Conservation (phyloP, 2,329 filamentous ascomycete genomes). For the Fusarium sambucinum region DNA sequence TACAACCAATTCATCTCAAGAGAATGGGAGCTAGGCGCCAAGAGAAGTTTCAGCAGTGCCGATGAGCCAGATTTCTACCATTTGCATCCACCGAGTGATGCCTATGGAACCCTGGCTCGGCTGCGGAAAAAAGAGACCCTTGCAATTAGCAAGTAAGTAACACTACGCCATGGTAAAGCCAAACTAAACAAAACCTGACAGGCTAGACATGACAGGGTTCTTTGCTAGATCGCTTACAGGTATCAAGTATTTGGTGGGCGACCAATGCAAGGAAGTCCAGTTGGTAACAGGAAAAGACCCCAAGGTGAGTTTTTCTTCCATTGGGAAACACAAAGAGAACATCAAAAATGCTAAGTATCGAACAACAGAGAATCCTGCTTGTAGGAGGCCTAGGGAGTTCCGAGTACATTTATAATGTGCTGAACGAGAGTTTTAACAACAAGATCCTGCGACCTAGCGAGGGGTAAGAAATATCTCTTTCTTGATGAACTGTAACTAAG, state of each 20-base stretch:
- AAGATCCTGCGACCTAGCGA: neutral
- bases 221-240: neutral
- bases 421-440: neutral
- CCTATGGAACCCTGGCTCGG: neutral
- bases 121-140: neutral
- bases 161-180: neutral
- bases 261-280: neutral
- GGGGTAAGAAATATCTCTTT: neutral
- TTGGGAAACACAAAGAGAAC: neutral
- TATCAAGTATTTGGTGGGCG: neutral
- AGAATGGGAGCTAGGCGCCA: neutral
- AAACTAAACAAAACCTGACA: neutral
- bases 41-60: neutral
- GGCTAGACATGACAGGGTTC: neutral
- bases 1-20: neutral
- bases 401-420: neutral
- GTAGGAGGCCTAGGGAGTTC: slow-evolving; percentile 6
- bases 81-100: neutral
- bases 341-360: neutral
- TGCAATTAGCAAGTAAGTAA: neutral
- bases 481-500: rapidly evolving
- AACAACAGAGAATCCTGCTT: neutral
- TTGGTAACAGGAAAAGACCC: neutral
- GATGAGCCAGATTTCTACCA: neutral
- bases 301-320: neutral